Percentiles rank a stretch among this genome's conserved stretches.
Evolutionary conservation across 2,329 filamentous ascomycete species (phyloP).

Genomic region (Verticillium dahliae): DNA sequence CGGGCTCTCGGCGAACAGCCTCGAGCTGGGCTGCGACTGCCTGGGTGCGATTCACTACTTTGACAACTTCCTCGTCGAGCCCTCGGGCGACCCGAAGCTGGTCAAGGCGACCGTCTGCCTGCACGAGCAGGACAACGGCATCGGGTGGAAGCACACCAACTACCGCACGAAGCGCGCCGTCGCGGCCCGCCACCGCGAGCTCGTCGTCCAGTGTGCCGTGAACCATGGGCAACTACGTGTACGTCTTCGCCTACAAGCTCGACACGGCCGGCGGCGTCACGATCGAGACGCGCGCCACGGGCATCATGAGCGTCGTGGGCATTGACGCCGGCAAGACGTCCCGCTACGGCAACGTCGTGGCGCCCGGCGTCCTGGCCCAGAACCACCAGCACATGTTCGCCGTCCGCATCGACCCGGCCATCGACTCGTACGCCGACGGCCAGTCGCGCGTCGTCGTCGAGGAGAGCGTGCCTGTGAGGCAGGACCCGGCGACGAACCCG

Average conservation of each 20-base stretch:
- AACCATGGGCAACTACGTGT: constrained; percentile 70
- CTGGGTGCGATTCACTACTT: constrained; percentile 62
- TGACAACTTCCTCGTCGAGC: constrained; percentile 45
- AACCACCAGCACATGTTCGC: constrained; percentile 68
- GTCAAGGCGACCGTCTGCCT: constrained; percentile 58
- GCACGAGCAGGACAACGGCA: constrained; percentile 66
- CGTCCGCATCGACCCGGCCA: constrained; percentile 57
- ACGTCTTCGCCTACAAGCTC: constrained; percentile 46
- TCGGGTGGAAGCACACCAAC: constrained; percentile 67
- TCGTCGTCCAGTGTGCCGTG: constrained; percentile 63
- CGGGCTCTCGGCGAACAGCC: constrained; percentile 61
- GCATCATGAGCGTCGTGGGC: constrained; percentile 55
- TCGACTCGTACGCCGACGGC: constrained; percentile 40
- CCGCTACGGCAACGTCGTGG: constrained; percentile 55
- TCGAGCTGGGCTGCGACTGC: constrained; percentile 63
- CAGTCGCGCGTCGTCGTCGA: constrained; percentile 42
- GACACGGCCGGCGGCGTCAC: constrained; percentile 56
- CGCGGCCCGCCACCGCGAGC: constrained; percentile 52
- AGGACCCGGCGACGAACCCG: constrained; percentile 49
- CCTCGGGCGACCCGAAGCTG: constrained; percentile 44
- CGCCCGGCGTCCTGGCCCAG: constrained; percentile 57
- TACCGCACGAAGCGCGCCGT: constrained; percentile 57
- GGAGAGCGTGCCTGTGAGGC: constrained; percentile 26
- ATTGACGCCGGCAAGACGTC: constrained; percentile 48
- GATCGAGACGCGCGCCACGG: constrained; percentile 59